Base-by-base conservation (phyloP, 352 stramenopile genomes). In the Blastocystis sp. region DNA sequence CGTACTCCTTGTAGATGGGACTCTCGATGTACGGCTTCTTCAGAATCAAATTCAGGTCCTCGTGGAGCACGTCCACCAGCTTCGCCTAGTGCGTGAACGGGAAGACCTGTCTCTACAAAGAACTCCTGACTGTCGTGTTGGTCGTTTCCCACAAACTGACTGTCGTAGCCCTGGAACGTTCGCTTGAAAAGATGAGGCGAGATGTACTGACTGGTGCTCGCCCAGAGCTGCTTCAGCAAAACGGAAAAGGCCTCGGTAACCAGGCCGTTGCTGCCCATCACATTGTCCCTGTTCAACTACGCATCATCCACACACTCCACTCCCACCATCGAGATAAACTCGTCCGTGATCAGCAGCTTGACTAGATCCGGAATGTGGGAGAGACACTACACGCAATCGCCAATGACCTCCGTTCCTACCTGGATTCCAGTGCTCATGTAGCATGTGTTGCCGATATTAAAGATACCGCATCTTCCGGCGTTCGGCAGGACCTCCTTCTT, bases 401-500 rank as follows among this genome's bases (percentile, higher is more conserved):
- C 1, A 49, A 16, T 0, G 9, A 49, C 6, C 27, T 14, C 14
- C 4, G 7, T 27, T n/a, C 40, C 32, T 42, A 81, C 69, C 38
- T 81, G 69, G 24, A 81, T 21, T 6, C 69, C 69, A 14, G 69
- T 81, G 29, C 44, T 81, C 69, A 81, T 81, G 36, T 87, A 87
- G 27, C 84, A 87, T 1, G 84, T 87, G 51, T 87, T 87, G 27
- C 84, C 84, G 40, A 87, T 67, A 84, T 87, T 87, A 9, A 59
- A 51, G 21, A 87, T 38, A 9, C 84, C 84, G 8, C 36, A 65
- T 61, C 72, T 76, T 48, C 84, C 84, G 21, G n/a, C 42, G 7
- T 53, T 75, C 46, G 63, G 21, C 4, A 29, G 42, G 9, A 49
- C 24, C 24, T 67, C 57, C 4, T 4, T 44, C n/a, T 67, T 42